Percentiles rank a stretch among this genome's conserved stretches.
phyloP scores from a whole-genome alignment of 306 rosid species.

The Trifolium repens region DNA sequence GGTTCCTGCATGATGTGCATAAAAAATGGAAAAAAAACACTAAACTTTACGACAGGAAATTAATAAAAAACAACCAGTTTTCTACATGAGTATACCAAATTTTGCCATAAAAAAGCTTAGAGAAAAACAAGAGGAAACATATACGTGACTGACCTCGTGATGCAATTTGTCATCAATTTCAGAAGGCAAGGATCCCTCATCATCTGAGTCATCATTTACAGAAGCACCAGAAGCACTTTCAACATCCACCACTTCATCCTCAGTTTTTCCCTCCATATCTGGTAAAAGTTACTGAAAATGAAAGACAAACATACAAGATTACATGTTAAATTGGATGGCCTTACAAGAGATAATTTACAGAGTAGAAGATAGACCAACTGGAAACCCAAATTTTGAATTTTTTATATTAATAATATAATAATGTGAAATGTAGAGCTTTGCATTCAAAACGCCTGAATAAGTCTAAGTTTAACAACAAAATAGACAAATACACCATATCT shows the following conservation, averaged over 20 bases:
- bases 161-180: slow-evolving; percentile 62
- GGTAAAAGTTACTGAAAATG: slow-evolving; percentile 34
- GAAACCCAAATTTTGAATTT: slow-evolving; percentile 17
- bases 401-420: background rate
- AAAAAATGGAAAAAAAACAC: slow-evolving; percentile 20
- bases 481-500: slow-evolving; percentile 1
- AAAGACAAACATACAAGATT: slow-evolving; percentile 27
- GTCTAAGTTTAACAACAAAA: background rate
- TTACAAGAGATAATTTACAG: background rate
- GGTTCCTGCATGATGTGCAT: slow-evolving; percentile 70
- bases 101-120: slow-evolving; percentile 1
- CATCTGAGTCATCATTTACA: slow-evolving; percentile 66
- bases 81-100: slow-evolving; percentile 4
- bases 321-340: slow-evolving; percentile 3
- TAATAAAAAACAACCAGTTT: slow-evolving; percentile 2
- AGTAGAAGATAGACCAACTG: background rate
- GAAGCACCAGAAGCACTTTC: slow-evolving; percentile 69
- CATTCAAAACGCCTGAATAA: slow-evolving; percentile 1
- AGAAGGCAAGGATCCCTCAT: slow-evolving; percentile 62
- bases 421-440: slow-evolving; percentile 6
- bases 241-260: slow-evolving; percentile 65
- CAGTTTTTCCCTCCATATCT: slow-evolving; percentile 66
- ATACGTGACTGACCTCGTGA: slow-evolving; percentile 57
- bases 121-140: slow-evolving; percentile 10
- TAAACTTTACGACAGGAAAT: slow-evolving; percentile 23